phyloP scores from a whole-genome alignment of 2,329 filamentous ascomycete genomes.

The Neonectria hederae region DNA sequence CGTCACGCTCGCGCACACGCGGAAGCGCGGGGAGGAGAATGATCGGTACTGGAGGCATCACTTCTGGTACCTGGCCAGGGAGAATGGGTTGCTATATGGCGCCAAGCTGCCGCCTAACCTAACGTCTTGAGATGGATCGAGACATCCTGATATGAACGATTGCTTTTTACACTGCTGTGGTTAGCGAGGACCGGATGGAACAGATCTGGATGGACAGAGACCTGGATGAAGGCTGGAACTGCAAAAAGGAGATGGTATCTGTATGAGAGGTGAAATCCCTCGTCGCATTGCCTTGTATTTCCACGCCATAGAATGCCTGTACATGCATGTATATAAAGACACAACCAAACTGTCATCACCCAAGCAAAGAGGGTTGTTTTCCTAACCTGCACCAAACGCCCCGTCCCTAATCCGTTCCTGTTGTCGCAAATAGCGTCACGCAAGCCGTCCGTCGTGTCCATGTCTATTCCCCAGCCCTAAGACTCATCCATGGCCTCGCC shows the following conservation, averaged over 20 bases:
- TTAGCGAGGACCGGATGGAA: neutral
- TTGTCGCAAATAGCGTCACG: neutral
- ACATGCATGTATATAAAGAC: slow-evolving; percentile 21
- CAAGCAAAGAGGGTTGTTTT: slow-evolving; percentile 15
- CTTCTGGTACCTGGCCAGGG: slow-evolving; percentile 60
- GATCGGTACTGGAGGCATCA: slow-evolving; percentile 57
- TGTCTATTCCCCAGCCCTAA: slow-evolving; percentile 4
- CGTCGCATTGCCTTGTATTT: slow-evolving; percentile 27
- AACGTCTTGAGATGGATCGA: neutral
- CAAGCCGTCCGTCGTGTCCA: neutral
- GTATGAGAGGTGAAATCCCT: slow-evolving; percentile 36
- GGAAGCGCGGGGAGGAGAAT: slow-evolving; percentile 35
- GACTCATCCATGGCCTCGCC: slow-evolving; percentile 45
- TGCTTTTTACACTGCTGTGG: neutral
- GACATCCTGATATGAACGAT: neutral
- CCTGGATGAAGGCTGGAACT: neutral
- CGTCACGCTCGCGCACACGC: slow-evolving; percentile 42
- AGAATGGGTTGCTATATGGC: slow-evolving; percentile 50
- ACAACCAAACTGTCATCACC: slow-evolving; percentile 11
- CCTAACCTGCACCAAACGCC: slow-evolving; percentile 30
- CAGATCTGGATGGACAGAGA: too few relatives aligned
- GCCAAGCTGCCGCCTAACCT: slow-evolving; percentile 29
- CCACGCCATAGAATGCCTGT: slow-evolving; percentile 21
- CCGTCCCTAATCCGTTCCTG: neutral
- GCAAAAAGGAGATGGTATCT: slow-evolving; percentile 10